Evolutionary conservation across 495 filamentous ascomycete genomes (phyloP).

Genomic region (Monascus purpureus): DNA sequence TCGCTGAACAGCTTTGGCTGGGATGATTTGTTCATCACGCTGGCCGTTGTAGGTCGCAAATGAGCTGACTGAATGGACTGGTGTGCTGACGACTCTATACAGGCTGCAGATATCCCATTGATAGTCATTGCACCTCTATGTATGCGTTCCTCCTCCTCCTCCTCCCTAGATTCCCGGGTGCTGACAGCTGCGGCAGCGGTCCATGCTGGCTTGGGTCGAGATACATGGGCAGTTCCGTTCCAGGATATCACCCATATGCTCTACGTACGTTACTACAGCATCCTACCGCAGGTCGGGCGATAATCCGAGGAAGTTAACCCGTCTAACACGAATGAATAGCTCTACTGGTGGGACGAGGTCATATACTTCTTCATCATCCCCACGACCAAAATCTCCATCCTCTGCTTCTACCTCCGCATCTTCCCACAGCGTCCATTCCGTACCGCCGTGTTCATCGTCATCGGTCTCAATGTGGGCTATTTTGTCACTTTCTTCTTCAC

Average conservation of each 20-base stretch:
- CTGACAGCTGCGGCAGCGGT: too few species aligned
- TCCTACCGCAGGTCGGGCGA: background rate
- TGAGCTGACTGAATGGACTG: background rate
- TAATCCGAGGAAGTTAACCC: background rate
- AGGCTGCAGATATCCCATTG: slow-evolving; percentile 11
- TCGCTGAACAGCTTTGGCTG: slow-evolving; percentile 14
- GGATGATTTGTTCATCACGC: slow-evolving; percentile 18
- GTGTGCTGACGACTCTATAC: background rate
- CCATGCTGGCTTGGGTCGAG: too few species aligned
- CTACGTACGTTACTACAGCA: slow-evolving; percentile 13
- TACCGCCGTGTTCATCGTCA: slow-evolving; percentile 14
- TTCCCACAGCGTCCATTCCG: slow-evolving; percentile 22
- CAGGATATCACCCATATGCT: slow-evolving; percentile 29
- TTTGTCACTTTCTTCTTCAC: slow-evolving; percentile 25
- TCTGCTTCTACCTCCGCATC: slow-evolving; percentile 27
- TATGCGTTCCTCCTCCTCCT: slow-evolving; percentile 4
- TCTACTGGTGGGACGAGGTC: slow-evolving; percentile 19
- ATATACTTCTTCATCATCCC: slow-evolving; percentile 22
- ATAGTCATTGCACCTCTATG: slow-evolving; percentile 15
- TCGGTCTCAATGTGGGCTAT: slow-evolving; percentile 24
- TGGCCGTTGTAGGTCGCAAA: slow-evolving; percentile 13
- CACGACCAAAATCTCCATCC: slow-evolving; percentile 24
- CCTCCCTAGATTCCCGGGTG: background rate
- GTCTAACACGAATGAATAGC: slow-evolving; percentile 5
- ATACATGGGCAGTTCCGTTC: slow-evolving; percentile 33